Conservation (phyloP, 2,329 filamentous ascomycete species). For the Calonectria fujianensis region DNA sequence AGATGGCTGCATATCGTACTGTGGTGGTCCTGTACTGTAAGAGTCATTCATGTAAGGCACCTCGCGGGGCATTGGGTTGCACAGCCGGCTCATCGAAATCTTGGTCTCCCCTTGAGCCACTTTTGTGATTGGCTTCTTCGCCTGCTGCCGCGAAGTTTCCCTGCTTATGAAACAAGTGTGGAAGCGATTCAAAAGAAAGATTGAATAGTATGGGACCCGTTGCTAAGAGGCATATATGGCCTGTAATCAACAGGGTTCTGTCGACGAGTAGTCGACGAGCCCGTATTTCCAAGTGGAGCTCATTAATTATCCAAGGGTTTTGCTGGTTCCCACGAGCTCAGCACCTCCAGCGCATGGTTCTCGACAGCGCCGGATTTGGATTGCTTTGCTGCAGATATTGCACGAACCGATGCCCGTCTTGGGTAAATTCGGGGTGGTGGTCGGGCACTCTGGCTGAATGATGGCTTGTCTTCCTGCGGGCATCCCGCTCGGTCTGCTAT, state of each 20-base stretch:
- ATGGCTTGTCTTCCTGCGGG: background rate
- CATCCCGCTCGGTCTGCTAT: background rate
- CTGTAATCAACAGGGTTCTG: slow-evolving; percentile 5
- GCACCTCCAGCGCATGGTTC: slow-evolving; percentile 29
- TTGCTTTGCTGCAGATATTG: slow-evolving; percentile 12
- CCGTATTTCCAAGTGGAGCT: slow-evolving; percentile 38
- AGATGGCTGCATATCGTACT: slow-evolving; percentile 13
- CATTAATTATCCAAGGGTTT: slow-evolving; percentile 27
- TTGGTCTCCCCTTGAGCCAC: background rate
- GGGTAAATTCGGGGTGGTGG: slow-evolving; percentile 11
- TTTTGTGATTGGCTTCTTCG: slow-evolving; percentile 25
- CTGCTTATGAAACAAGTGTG: slow-evolving; percentile 5
- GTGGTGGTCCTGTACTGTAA: slow-evolving; percentile 18
- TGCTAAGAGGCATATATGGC: slow-evolving; percentile 30
- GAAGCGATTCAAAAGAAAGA: slow-evolving; percentile 13
- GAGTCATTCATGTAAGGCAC: slow-evolving; percentile 34
- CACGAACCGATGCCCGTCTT: slow-evolving; percentile 1
- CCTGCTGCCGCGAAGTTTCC: slow-evolving; percentile 7
- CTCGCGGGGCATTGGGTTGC: slow-evolving; percentile 31
- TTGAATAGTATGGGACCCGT: slow-evolving; percentile 11
- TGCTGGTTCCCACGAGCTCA: slow-evolving; percentile 26
- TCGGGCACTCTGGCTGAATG: slow-evolving; percentile 3
- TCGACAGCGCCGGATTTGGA: slow-evolving; percentile 9
- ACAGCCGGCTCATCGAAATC: slow-evolving; percentile 24
- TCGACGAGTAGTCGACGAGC: slow-evolving; percentile 8